These are phyloP conservation scores for Aristolochia californica DNA, from an alignment of 164 flowering plant species.

Conservation along the genomic window DNA sequence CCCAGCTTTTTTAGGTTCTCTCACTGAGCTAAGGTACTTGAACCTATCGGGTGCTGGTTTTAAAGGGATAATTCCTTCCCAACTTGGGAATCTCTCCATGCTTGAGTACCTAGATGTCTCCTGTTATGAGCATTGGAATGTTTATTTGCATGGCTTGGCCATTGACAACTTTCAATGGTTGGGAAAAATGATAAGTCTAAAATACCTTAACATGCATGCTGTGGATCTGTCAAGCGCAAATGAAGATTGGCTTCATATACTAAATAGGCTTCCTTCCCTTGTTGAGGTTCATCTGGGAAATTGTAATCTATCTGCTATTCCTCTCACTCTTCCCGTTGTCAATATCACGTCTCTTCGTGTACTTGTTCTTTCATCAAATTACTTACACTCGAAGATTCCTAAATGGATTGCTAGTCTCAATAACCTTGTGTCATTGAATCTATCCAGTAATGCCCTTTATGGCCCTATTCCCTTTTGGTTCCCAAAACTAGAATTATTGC, in stretches of 20 bases:
- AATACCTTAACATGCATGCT: background rate
- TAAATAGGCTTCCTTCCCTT: conserved; percentile 9
- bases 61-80: conserved; percentile 6
- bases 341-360: conserved; percentile 15
- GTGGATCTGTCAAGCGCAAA: conserved; percentile 1
- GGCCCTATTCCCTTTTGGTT: background rate
- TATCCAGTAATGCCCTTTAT: background rate
- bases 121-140: too few relatives aligned
- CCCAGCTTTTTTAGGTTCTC: conserved; percentile 9
- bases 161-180: conserved; percentile 6
- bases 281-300: background rate
- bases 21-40: conserved; percentile 4
- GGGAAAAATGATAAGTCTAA: conserved; percentile 1
- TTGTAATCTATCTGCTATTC: background rate
- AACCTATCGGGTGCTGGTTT: conserved; percentile 6
- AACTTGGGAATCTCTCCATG: conserved; percentile 12
- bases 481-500: background rate
- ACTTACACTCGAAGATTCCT: background rate
- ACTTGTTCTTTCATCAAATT: conserved; percentile 1
- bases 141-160: background rate
- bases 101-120: conserved; percentile 3
- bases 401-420: conserved; percentile 7
- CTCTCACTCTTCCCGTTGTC: background rate
- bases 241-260: conserved; percentile 5
- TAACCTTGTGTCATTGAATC: background rate